These are phyloP conservation scores for Lecanicillium sp. DNA, from an alignment of 2,329 filamentous ascomycete genomes.

Conservation along the genomic window DNA sequence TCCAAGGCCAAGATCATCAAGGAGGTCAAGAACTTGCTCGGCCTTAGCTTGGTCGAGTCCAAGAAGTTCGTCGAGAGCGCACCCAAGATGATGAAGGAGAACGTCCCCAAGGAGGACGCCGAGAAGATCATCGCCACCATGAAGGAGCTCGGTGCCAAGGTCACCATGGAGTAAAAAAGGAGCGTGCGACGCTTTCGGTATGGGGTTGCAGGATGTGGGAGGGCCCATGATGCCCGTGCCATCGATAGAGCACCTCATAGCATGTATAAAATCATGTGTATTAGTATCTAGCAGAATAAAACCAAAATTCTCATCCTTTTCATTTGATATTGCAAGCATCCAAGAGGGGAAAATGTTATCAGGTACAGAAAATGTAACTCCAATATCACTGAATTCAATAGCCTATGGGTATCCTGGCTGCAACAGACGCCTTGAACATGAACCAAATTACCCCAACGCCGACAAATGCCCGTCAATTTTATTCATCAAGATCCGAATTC, in stretches of 20 bases:
- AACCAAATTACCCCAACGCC: constrained; percentile 24
- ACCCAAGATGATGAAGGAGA: constrained; percentile 98
- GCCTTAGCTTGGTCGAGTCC: constrained; percentile 92
- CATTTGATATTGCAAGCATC: background rate
- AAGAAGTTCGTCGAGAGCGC: constrained; percentile 99
- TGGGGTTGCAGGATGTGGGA: constrained; percentile 7
- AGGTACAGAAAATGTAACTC: background rate
- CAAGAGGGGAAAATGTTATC: background rate
- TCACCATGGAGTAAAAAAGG: constrained; percentile 73
- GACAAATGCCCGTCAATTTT: constrained; percentile 17
- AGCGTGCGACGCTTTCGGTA: background rate
- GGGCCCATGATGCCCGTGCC: background rate
- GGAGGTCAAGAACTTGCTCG: constrained; percentile 95
- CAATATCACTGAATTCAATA: background rate
- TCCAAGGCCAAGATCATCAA: constrained; percentile 99
- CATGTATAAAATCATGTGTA: constrained; percentile 27
- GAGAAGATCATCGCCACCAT: constrained; percentile 96
- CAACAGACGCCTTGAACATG: constrained; percentile 6
- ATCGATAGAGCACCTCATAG: constrained; percentile 13
- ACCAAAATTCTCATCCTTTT: constrained; percentile 1
- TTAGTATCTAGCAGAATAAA: constrained; percentile 20
- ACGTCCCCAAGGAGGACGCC: constrained; percentile 95
- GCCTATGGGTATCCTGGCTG: constrained; percentile 8
- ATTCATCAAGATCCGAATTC: background rate
- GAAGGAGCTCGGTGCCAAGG: constrained; percentile 87